Base-by-base conservation (phyloP, 305 asterid species). In the Fraxinus latifolia region DNA sequence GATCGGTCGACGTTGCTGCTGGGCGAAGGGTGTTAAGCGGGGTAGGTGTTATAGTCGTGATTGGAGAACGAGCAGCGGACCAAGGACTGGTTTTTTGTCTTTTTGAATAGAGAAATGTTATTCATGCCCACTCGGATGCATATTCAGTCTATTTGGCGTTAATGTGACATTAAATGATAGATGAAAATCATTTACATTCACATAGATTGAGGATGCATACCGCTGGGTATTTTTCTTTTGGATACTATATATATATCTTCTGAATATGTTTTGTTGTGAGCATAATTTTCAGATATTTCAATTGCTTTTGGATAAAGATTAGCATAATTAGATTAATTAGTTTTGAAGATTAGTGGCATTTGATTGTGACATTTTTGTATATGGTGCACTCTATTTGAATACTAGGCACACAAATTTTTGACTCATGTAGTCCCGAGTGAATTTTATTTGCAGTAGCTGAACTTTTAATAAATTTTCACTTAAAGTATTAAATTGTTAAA, bases 1-100 rank as follows among this genome's bases (percentile, higher is more conserved):
- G 44, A 86, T 83, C 81, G 87, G 89, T 74, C 31, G 79, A 75
- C 81, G 82, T 78, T 73, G 84, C 77, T 87, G 89, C 89, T 34
- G 87, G 87, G 81, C 84, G 87, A 82, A 77, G 83, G 85, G 85
- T 76, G 83, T 3, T 55, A 55, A 53, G 21, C 9, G 23, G 62
- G 23, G 62, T 1, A 55, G 27, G 27, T 11, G 11, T 17, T 55
- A 17, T 17, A 55, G 27, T 50, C 62, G 62, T 55, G 67, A 87
- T 82, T 84, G 79, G 84, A 73, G 78, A 58, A 74, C 47, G 68
- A 86, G 89, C 88, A 71, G 84, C 44, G 62, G 72, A 82, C 85
- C 80, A 78, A 37, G 31, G 86, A 83, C 86, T 84, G 84, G 82
- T 73, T 75, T 74, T 75, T 79, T 84, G 82, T 82, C 83, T 78